These are phyloP conservation scores for Tirmania nivea DNA, from an alignment of 495 filamentous ascomycete species.

Conservation along the genomic window DNA sequence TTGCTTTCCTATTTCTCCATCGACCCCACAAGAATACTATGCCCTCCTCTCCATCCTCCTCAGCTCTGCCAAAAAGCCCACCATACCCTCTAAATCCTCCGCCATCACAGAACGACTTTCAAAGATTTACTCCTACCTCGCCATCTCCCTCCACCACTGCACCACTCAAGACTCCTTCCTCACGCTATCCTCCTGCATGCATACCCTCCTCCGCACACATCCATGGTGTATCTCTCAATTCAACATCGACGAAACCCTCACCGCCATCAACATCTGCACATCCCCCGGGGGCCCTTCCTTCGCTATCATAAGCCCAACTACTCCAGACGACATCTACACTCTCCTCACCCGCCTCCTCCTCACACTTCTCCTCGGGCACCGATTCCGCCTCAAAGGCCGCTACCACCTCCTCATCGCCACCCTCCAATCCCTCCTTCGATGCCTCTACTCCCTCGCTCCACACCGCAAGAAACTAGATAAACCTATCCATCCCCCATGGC, in stretches of 20 bases:
- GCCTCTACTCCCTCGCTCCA: neutral
- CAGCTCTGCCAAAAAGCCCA: neutral
- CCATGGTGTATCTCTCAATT: conserved; percentile 14
- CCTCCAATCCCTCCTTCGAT: conserved; percentile 4
- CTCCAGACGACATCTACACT: conserved; percentile 9
- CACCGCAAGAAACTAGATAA: neutral
- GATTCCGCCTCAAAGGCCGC: conserved; percentile 14
- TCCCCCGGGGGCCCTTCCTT: conserved; percentile 12
- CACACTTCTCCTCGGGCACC: conserved; percentile 8
- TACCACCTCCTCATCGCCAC: conserved; percentile 15
- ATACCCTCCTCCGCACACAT: conserved; percentile 6
- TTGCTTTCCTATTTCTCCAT: neutral
- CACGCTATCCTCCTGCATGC: conserved; percentile 5
- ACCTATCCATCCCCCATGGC: neutral
- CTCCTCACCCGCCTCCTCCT: conserved; percentile 5
- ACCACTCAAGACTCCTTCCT: conserved; percentile 4
- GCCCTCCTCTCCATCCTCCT: neutral
- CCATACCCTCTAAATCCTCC: neutral
- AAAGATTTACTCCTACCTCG: neutral
- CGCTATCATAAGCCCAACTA: neutral
- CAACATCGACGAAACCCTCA: conserved; percentile 16
- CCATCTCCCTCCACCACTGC: neutral
- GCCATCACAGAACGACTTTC: neutral
- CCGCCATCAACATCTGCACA: conserved; percentile 7
- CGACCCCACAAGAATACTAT: neutral